Base-by-base conservation (phyloP, 169 alveolate species). In the Plasmodium knowlesi region DNA sequence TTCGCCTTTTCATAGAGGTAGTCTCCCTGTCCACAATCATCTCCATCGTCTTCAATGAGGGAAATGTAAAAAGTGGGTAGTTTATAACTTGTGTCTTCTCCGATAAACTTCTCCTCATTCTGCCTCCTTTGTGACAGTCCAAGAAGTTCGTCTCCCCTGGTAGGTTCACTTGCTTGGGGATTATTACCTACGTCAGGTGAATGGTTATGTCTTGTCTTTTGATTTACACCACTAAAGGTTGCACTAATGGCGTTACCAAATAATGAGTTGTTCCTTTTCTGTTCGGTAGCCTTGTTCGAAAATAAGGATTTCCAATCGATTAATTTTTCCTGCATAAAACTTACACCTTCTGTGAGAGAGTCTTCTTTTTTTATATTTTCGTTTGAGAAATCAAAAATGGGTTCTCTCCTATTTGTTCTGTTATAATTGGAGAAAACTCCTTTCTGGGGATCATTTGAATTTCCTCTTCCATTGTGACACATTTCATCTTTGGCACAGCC, bases 271-370 rank as follows among this genome's bases (percentile, higher is more conserved):
- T 80, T 88, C 28, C 39, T 76, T 79, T 79, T 16, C 32, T 67
- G 32, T 57, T 88, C 74, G 6, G 67, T 25, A 14, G 61, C 61
- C 6, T 14, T 88, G 2, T 79, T 79, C 30, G 94, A 88, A 88
- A 88, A 88, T 88, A 88, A 88, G 34, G 94, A 79, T 61, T 88
- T 88, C 94, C 94, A 88, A n/a, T 88, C 94, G 50, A 88, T 88
- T 88, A 88, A 41, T 88, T 88, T 88, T 79, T 88, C 94, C 71
- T 79, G 67, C 50, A 41, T n/a, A 79, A 71, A 88, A 79, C 30
- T 79, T 16, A 67, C 72, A 25, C 14, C 34, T 67, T 88, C 61
- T 88, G 43, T 39, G 50, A 22, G 25, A 5, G 30, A 12, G 34
- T 88, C 94, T 79, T 88, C 94, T 81, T 39, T 88, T 67, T 88